Percentiles rank a stretch among this genome's conserved stretches.
phyloP scores from a whole-genome alignment of 1,139 yeast genomes.

The Kodamaea sp. region DNA sequence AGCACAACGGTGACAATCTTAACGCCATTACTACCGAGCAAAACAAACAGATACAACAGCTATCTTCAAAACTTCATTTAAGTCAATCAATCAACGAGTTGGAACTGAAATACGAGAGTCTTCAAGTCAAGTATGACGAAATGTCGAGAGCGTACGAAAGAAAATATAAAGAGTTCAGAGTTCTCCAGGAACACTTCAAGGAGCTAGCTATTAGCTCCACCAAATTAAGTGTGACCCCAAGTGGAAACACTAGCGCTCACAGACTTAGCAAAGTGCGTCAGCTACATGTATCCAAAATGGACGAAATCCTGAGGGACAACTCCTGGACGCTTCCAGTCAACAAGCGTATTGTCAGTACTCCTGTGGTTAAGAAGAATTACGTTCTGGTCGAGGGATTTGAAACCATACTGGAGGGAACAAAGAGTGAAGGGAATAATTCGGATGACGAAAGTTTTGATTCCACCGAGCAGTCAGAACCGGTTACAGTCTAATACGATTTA shows the following conservation, averaged over 20 bases:
- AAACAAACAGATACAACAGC: neutral
- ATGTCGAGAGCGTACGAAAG: slow-evolving; percentile 25
- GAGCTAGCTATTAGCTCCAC: slow-evolving; percentile 18
- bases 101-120: slow-evolving; percentile 9
- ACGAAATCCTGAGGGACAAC: slow-evolving; percentile 17
- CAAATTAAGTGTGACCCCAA: slow-evolving; percentile 6
- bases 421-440: slow-evolving; percentile 21
- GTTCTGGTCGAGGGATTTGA: slow-evolving; percentile 1
- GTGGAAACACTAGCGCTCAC: slow-evolving; percentile 7
- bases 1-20: neutral
- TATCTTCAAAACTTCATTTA: neutral
- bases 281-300: slow-evolving; percentile 30
- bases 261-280: slow-evolving; percentile 30
- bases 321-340: neutral
- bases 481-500: no score
- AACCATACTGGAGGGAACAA: slow-evolving; percentile 1
- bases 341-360: slow-evolving; percentile 38
- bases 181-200: slow-evolving; percentile 27
- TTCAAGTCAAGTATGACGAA: slow-evolving; percentile 23
- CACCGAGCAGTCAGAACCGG: no score
- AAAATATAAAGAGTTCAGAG: slow-evolving; percentile 27
- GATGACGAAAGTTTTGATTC: slow-evolving; percentile 14
- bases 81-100: slow-evolving; percentile 6
- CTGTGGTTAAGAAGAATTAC: slow-evolving; percentile 11
- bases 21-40: neutral